Evolutionary conservation across 768 basidiomycete genomes (phyloP).

Genomic region (Mycena metata): DNA sequence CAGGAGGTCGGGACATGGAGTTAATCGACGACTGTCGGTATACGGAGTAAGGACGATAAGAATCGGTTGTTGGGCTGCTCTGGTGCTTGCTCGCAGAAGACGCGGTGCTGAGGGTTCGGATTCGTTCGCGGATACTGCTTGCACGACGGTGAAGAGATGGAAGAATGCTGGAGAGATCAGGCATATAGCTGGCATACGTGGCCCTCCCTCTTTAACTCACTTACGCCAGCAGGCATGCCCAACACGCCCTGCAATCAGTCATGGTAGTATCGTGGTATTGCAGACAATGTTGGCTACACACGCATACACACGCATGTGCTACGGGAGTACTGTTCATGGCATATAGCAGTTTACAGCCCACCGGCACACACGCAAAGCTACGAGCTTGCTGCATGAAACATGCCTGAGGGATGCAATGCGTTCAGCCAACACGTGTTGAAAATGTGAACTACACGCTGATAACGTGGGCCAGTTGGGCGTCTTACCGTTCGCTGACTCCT

Average conservation of each 20-base stretch:
- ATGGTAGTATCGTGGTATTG: slow-evolving; percentile 18
- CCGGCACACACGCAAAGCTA: slow-evolving; percentile 21
- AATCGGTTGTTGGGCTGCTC: slow-evolving; percentile 44
- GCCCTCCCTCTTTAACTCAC: slow-evolving; percentile 34
- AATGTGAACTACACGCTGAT: slow-evolving; percentile 21
- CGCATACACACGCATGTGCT: slow-evolving; percentile 34
- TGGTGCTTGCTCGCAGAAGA: slow-evolving; percentile 41
- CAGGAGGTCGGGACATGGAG: slow-evolving; percentile 52
- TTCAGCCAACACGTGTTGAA: slow-evolving; percentile 27
- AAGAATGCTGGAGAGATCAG: slow-evolving; percentile 38
- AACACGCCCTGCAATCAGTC: slow-evolving; percentile 31
- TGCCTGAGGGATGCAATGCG: slow-evolving; percentile 17
- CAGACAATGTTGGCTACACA: slow-evolving; percentile 10
- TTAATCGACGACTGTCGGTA: slow-evolving; percentile 59
- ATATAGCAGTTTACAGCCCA: slow-evolving; percentile 26
- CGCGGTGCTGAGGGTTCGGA: slow-evolving; percentile 46
- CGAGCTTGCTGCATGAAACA: slow-evolving; percentile 29
- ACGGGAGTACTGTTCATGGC: slow-evolving; percentile 17
- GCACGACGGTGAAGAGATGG: slow-evolving; percentile 48
- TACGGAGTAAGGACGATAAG: slow-evolving; percentile 58
- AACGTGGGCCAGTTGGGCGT: slow-evolving; percentile 3
- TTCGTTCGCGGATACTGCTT: slow-evolving; percentile 49
- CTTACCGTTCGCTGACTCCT: too few relatives aligned
- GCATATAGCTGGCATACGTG: slow-evolving; percentile 34
- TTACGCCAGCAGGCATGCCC: slow-evolving; percentile 34